Evolutionary conservation across 2,329 filamentous ascomycete genomes (phyloP).

Genomic region (Colletotrichum sojae): DNA sequence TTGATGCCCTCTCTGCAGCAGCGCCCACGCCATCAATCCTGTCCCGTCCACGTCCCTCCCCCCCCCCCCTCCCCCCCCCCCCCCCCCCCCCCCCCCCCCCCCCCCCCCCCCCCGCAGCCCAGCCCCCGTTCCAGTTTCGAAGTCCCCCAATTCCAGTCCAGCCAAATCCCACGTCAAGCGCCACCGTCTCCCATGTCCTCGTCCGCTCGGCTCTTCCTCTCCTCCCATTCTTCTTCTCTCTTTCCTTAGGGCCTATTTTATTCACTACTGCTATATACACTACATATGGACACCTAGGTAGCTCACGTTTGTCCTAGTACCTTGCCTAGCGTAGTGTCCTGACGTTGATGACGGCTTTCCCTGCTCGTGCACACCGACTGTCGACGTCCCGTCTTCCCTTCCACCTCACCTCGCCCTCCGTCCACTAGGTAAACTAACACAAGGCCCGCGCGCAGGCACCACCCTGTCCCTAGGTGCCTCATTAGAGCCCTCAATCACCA

Average conservation of each 20-base stretch:
- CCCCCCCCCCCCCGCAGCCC: constrained; percentile 1
- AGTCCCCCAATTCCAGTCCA: constrained; percentile 21
- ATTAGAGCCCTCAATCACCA: constrained; percentile 29
- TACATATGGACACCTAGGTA: no score
- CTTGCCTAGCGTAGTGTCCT: neutral
- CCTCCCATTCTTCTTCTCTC: no score
- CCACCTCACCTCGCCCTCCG: constrained; percentile 2
- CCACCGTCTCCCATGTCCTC: constrained; percentile 5
- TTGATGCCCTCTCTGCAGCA: neutral
- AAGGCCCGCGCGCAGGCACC: constrained; percentile 30
- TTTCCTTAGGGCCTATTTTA: no score
- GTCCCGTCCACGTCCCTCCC: constrained; percentile 6
- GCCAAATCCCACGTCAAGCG: constrained; percentile 33
- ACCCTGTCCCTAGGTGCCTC: constrained; percentile 10
- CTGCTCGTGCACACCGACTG: constrained; percentile 4
- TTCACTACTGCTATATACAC: no score
- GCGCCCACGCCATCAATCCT: constrained; percentile 1
- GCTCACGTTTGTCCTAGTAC: neutral
- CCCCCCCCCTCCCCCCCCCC: constrained; percentile 17
- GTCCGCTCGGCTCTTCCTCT: no score
- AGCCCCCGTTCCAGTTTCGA: constrained; percentile 24
- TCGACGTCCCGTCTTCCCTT: constrained; percentile 11
- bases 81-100: constrained; percentile 11
- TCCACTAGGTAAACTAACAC: neutral
- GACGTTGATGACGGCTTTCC: constrained; percentile 13